Evolutionary conservation across 768 basidiomycete species (phyloP).

Genomic region (Lentinula sp.): DNA sequence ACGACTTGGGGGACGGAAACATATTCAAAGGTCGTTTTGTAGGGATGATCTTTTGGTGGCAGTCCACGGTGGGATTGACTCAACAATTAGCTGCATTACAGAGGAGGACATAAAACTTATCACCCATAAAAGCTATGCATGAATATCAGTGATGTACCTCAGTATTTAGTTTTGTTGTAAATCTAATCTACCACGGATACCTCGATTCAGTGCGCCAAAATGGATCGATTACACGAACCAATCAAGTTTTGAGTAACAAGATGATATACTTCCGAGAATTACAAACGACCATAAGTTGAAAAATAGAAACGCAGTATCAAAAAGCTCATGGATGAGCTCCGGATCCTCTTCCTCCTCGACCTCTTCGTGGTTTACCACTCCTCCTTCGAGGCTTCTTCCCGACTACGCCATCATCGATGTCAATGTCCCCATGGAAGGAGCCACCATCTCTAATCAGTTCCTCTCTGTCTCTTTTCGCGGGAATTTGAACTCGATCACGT

Average conservation of each 20-base stretch:
- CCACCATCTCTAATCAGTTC: slow-evolving; percentile 17
- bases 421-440: slow-evolving; percentile 11
- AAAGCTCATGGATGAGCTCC: background rate
- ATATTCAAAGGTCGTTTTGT: background rate
- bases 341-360: background rate
- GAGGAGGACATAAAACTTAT: background rate
- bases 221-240: too few relatives aligned
- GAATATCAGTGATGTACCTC: too few relatives aligned
- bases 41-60: slow-evolving; percentile 78
- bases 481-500: slow-evolving; percentile 31
- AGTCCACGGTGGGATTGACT: slow-evolving; percentile 45
- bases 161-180: too few relatives aligned
- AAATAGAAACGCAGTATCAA: background rate
- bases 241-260: too few relatives aligned
- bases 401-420: background rate
- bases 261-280: too few relatives aligned
- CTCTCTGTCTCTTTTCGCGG: slow-evolving; percentile 23
- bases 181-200: too few relatives aligned
- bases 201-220: too few relatives aligned
- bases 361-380: background rate
- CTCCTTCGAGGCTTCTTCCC: slow-evolving; percentile 2
- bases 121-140: background rate
- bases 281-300: background rate
- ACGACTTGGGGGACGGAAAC: background rate
- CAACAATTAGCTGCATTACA: slow-evolving; percentile 2